Percentiles rank a stretch among this genome's conserved stretches.
These are phyloP conservation scores for Fusarium sp. DNA, from an alignment of 2,329 filamentous ascomycete genomes.

Conservation along the genomic window DNA sequence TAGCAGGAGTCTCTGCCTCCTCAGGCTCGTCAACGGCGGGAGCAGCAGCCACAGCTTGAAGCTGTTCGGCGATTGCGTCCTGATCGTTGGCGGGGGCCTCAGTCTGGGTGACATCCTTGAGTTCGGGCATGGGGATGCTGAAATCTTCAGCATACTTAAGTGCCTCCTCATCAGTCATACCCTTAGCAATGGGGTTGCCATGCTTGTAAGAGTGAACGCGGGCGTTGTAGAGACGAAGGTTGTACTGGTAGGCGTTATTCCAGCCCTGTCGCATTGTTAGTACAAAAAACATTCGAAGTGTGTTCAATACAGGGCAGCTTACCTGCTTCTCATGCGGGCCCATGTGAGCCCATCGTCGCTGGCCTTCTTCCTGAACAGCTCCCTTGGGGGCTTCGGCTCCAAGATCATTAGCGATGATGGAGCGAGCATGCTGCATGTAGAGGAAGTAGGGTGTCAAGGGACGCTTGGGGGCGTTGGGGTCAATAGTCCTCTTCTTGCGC, in stretches of 20 bases:
- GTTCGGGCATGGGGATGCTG: slow-evolving; percentile 66
- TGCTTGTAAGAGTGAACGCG: slow-evolving; percentile 74
- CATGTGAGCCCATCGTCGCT: slow-evolving; percentile 87
- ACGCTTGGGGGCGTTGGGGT: slow-evolving; percentile 95
- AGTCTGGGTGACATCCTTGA: slow-evolving; percentile 58
- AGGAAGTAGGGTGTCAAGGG: slow-evolving; percentile 95
- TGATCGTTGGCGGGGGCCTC: slow-evolving; percentile 60
- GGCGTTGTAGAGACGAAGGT: slow-evolving; percentile 74
- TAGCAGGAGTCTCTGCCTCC: slow-evolving; percentile 61
- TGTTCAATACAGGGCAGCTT: slow-evolving; percentile 38
- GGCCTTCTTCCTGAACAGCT: slow-evolving; percentile 89
- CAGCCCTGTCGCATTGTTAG: slow-evolving; percentile 60
- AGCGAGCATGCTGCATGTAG: slow-evolving; percentile 89
- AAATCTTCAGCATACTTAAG: slow-evolving; percentile 71
- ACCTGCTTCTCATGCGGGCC: slow-evolving; percentile 76
- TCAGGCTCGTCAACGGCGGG: slow-evolving; percentile 57
- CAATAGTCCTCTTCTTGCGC: slow-evolving; percentile 87
- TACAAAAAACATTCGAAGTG: neutral
- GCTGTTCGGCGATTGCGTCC: slow-evolving; percentile 71
- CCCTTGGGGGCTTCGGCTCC: slow-evolving; percentile 83
- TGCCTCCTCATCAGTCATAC: slow-evolving; percentile 73
- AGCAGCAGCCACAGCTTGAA: slow-evolving; percentile 59
- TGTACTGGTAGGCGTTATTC: slow-evolving; percentile 77
- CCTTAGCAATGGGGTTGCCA: slow-evolving; percentile 69
- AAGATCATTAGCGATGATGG: slow-evolving; percentile 83